Base-by-base conservation (phyloP, 495 filamentous ascomycete genomes). In the Chlorociboria aeruginascens region DNA sequence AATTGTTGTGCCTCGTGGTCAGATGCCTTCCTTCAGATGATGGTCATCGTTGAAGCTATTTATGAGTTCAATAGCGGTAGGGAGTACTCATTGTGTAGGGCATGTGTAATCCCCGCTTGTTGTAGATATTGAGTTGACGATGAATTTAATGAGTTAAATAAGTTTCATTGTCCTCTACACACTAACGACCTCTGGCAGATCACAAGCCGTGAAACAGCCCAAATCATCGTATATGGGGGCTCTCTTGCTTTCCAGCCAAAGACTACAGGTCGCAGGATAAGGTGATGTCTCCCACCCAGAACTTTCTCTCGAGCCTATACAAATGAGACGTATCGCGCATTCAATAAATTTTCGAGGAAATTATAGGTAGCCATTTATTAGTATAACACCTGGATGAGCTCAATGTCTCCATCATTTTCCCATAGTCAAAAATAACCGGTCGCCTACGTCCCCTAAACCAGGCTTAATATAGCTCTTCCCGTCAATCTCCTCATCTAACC, bases 401-500 rank as follows among this genome's bases (percentile, higher is more conserved):
- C 10, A 10, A 35, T 45, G n/a, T 40, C 1, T 6, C 43, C 31
- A 30, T 55, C 76, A 95, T 66, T 96, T 97, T 28, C 90, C 90
- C 67, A 90, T 78, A 0, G 90, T 94, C 66, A 94, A 74, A 70
- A 90, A 97, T 63, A 97, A 66, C 46, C 90, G 70, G 69, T 97
- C 90, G 6, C 90, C 90, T 51, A 95, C 83, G 73, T 95, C 89
- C 0, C 88, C 88, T 52, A 95, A 58, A 0, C 90, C 90, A 3
- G 90, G 90, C 64, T 80, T 85, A 63, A 97, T 81, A 89, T 95
- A 95, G 3, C 90, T 89, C 45, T 69, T 73, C 28, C 77, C 73
- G 60, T 87, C 79, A 42, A 87, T 67, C 56, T 74, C 69, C 54
- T 63, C 63, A 67, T 97, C 90, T 32, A 94, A 68, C 2, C 78